phyloP scores from a whole-genome alignment of 495 filamentous ascomycete species.

The Aspergillus cavernicola region DNA sequence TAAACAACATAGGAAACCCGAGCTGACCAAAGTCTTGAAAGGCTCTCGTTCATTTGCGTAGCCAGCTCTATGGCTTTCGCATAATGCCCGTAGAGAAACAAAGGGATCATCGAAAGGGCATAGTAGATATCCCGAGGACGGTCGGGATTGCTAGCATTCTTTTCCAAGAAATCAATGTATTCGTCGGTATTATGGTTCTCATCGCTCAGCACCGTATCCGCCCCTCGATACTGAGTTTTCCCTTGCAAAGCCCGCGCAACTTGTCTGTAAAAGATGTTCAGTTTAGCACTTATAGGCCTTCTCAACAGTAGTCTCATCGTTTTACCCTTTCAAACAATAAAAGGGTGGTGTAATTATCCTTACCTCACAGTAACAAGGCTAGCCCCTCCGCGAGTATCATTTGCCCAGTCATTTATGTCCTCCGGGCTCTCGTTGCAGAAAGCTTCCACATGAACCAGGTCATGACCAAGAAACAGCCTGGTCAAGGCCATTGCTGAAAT shows the following conservation, averaged over 20 bases:
- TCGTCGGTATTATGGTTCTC: conserved; percentile 58
- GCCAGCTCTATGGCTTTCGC: conserved; percentile 65
- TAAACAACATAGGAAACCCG: conserved; percentile 60
- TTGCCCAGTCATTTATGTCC: conserved; percentile 69
- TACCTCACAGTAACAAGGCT: conserved; percentile 60
- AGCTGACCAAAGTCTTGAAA: conserved; percentile 67
- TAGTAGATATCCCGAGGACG: conserved; percentile 69
- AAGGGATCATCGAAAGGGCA: conserved; percentile 63
- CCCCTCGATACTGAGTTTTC: conserved; percentile 60
- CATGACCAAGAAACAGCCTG: conserved; percentile 69
- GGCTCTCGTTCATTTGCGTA: conserved; percentile 52
- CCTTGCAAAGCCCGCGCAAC: conserved; percentile 77
- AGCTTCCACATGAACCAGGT: conserved; percentile 69
- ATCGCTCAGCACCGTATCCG: conserved; percentile 65
- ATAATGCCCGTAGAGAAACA: conserved; percentile 76
- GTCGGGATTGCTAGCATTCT: conserved; percentile 49
- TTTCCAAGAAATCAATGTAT: conserved; percentile 58
- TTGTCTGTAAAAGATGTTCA: conserved; percentile 46
- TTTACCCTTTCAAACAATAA: too few relatives aligned
- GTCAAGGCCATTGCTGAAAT: conserved; percentile 68
- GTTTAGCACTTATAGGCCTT: not conserved
- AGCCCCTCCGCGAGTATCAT: conserved; percentile 75
- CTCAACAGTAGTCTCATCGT: not conserved
- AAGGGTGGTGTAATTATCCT: too few relatives aligned
- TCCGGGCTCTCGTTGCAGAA: conserved; percentile 71